Percentiles rank a stretch among this genome's conserved stretches.
Conservation (phyloP, 2,329 filamentous ascomycete species). For the Saccharata proteae region DNA sequence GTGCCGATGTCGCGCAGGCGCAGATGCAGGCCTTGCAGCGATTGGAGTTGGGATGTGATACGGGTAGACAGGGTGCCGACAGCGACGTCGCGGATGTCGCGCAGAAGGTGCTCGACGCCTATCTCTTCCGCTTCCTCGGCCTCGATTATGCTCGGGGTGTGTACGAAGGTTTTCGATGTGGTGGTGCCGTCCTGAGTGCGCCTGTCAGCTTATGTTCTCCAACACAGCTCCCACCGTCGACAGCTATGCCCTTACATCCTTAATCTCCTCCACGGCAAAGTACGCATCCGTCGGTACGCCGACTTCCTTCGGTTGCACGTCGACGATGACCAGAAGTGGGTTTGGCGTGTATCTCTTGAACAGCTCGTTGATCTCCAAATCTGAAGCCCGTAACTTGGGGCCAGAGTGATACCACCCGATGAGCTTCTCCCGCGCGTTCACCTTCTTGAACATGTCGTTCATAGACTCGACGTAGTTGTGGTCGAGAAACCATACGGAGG, state of each 20-base stretch:
- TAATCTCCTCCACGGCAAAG: constrained; percentile 98
- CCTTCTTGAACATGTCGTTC: constrained; percentile 99
- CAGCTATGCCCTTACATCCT: constrained; percentile 62
- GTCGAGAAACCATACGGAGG: constrained; percentile 96
- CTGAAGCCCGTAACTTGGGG: constrained; percentile 89
- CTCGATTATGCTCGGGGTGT: constrained; percentile 96
- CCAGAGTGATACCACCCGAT: constrained; percentile 99
- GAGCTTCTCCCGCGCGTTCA: constrained; percentile 96
- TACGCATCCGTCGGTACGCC: constrained; percentile 97
- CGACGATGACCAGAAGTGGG: constrained; percentile 91
- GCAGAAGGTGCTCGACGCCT: constrained; percentile 91
- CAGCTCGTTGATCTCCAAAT: constrained; percentile 97
- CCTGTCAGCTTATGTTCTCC: constrained; percentile 4
- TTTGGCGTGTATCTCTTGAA: constrained; percentile 99
- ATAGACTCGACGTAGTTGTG: constrained; percentile 99
- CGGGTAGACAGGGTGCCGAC: constrained; percentile 93
- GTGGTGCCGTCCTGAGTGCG: constrained; percentile 76
- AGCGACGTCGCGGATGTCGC: constrained; percentile 95
- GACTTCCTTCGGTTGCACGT: constrained; percentile 95
- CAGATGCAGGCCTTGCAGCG: constrained; percentile 87
- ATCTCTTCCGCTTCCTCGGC: constrained; percentile 99
- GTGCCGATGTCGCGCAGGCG: constrained; percentile 88
- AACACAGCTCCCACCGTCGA: too few relatives aligned
- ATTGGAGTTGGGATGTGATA: constrained; percentile 95
- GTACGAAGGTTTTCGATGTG: constrained; percentile 92